Evolutionary conservation across 495 filamentous ascomycete genomes (phyloP).

Genomic region (Thozetella sp.): DNA sequence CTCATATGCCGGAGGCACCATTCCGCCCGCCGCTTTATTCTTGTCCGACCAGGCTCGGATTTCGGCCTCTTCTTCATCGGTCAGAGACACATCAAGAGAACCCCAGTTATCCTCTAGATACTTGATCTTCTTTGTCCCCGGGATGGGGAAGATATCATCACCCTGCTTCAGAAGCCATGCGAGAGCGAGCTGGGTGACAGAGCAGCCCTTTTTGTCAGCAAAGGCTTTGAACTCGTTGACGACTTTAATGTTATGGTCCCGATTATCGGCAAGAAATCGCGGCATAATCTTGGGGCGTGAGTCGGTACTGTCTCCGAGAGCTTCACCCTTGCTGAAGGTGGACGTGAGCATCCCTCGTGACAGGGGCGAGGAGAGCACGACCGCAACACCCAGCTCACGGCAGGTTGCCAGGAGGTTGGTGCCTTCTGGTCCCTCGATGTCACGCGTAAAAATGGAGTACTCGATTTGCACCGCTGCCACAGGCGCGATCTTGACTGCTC

Average conservation of each 20-base stretch:
- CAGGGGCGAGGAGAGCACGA: constrained; percentile 63
- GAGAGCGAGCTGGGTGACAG: constrained; percentile 43
- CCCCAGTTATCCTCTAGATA: constrained; percentile 58
- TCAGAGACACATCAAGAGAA: constrained; percentile 46
- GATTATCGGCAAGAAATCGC: neutral
- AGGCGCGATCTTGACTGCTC: constrained; percentile 36
- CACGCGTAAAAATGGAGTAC: neutral
- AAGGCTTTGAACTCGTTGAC: neutral
- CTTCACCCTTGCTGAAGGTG: constrained; percentile 22
- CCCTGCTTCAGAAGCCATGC: constrained; percentile 54
- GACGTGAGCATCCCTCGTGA: constrained; percentile 61
- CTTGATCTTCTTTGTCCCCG: constrained; percentile 51
- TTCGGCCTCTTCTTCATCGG: constrained; percentile 38
- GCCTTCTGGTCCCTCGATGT: neutral
- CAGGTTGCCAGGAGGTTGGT: neutral
- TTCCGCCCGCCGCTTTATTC: no score
- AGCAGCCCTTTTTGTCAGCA: constrained; percentile 37
- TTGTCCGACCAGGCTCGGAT: no score
- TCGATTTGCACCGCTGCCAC: constrained; percentile 28
- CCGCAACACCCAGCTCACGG: constrained; percentile 44
- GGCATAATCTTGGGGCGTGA: neutral
- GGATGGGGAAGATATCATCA: constrained; percentile 55
- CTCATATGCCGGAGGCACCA: no score
- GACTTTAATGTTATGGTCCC: neutral
- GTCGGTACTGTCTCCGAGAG: neutral